A percentile compares a stretch with the other conserved stretches of the same genome.
Evolutionary conservation across 2,329 filamentous ascomycete genomes (phyloP).

Genomic region (Aureobasidium sp.): DNA sequence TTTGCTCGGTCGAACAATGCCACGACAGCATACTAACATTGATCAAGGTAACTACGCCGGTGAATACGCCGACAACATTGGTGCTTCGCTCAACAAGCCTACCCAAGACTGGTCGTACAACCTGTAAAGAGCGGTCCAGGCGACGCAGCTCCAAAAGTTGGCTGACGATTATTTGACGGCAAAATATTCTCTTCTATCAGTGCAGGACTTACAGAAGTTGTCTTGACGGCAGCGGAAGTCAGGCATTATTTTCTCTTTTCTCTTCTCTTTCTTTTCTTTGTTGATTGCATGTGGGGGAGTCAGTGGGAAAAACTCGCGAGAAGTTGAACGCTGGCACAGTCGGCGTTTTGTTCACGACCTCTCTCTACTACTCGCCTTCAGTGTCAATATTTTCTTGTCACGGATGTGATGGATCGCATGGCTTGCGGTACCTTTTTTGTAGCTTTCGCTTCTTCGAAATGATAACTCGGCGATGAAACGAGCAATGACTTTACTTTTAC

Average conservation of each 20-base stretch:
- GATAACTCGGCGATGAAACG: conserved; percentile 5
- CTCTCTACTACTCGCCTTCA: conserved; percentile 4
- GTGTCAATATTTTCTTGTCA: conserved; percentile 7
- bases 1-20: conserved; percentile 11
- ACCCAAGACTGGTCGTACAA: conserved; percentile 13
- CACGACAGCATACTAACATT: conserved; percentile 20
- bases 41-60: conserved; percentile 45
- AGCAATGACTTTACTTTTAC: conserved; percentile 6
- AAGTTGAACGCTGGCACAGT: neutral
- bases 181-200: conserved; percentile 3
- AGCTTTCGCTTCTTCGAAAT: conserved; percentile 6
- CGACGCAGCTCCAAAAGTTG: neutral
- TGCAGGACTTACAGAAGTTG: conserved; percentile 3
- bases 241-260: neutral
- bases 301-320: neutral
- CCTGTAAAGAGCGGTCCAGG: neutral
- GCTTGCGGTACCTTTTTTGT: neutral
- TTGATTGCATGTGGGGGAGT: conserved; percentile 9
- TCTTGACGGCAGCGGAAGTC: conserved; percentile 1
- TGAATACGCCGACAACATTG: conserved; percentile 47
- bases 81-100: conserved; percentile 24
- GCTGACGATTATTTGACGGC: conserved; percentile 6
- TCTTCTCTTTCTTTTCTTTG: neutral
- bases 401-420: conserved; percentile 2
- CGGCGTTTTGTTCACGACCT: neutral